Evolutionary conservation across 371 early-diverging fungal species (phyloP), one percentile per base, ranked within the genome.

Genomic region (Syncephalastrum contaminatum): DNA sequence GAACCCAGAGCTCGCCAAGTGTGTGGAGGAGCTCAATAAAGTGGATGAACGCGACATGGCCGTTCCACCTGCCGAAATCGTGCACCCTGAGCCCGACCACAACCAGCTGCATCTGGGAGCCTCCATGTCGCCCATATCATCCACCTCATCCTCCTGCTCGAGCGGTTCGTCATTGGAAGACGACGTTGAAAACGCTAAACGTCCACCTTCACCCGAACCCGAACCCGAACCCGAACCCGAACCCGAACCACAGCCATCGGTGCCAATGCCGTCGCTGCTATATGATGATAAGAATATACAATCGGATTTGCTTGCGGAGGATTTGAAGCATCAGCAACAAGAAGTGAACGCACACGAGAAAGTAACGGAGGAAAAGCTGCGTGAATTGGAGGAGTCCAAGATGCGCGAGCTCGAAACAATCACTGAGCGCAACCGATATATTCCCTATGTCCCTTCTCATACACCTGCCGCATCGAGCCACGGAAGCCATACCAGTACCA

Each of bases 361-460:
- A 21, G 36, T 52, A 20, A 58, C 45, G 21, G 53, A 60, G 39
- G 51, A 42, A 3, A 25, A 55, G 1, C 48, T 48, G 7, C 54
- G 53, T 18, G 58, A 60, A 18, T 48, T 51, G 7, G 43, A 15
- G 16, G 39, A 19, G 22, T 49, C 43, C 13, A 65, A 71, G 1
- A 66, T 68, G 30, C 65, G 64, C 40, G 18, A 43, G 21, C 16
- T 18, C 14, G 54, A 54, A 13, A 30, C 36, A 10, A 30, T 10
- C 12, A 76, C 77, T 4, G 77, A 76, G 46, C 30, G 59, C 4
- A 76, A 76, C 39, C 61, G 69, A 43, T 51, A 51, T 43, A 70
- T 75, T 16, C 58, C 70, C 5, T 51, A 51, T 36, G 69, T 75
- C n/a, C 58, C 70, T 2, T 54, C 43, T 4, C 56, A 53, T 3